A percentile compares a stretch with the other conserved stretches of the same genome.
Evolutionary conservation across 495 filamentous ascomycete genomes (phyloP).

Genomic region (Clavariopsis aquatica): DNA sequence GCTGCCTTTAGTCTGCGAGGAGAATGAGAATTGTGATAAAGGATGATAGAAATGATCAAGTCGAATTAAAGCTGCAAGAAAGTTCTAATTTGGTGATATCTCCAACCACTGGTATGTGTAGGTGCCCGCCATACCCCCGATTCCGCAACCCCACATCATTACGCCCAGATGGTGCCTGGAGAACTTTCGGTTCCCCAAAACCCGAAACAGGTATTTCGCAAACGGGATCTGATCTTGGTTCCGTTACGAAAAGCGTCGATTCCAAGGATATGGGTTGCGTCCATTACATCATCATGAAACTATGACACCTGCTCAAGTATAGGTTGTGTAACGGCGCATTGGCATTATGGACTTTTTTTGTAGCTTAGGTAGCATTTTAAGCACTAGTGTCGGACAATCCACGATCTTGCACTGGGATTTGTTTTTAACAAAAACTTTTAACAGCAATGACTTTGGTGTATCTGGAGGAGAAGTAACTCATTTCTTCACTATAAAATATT

Average conservation of each 20-base stretch:
- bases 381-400: too few relatives aligned
- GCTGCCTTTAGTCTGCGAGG: too few relatives aligned
- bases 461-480: too few relatives aligned
- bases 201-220: neutral
- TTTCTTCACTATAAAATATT: too few relatives aligned
- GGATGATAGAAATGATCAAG: neutral
- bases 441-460: too few relatives aligned
- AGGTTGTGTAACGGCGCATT: neutral
- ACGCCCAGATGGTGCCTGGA: neutral
- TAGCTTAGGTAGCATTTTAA: neutral
- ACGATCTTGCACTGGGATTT: too few relatives aligned
- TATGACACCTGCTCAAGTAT: neutral
- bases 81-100: neutral
- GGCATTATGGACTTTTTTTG: too few relatives aligned
- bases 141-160: slow-evolving; percentile 1
- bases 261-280: neutral
- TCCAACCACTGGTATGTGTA: neutral
- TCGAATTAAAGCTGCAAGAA: neutral
- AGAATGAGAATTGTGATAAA: neutral
- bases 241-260: neutral
- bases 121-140: neutral
- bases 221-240: neutral
- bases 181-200: slow-evolving; percentile 20
- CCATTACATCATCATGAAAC: slow-evolving; percentile 19
- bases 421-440: too few relatives aligned